Conservation (phyloP, 1,284 basidiomycete genomes). For the Pseudozyma flocculosa region DNA sequence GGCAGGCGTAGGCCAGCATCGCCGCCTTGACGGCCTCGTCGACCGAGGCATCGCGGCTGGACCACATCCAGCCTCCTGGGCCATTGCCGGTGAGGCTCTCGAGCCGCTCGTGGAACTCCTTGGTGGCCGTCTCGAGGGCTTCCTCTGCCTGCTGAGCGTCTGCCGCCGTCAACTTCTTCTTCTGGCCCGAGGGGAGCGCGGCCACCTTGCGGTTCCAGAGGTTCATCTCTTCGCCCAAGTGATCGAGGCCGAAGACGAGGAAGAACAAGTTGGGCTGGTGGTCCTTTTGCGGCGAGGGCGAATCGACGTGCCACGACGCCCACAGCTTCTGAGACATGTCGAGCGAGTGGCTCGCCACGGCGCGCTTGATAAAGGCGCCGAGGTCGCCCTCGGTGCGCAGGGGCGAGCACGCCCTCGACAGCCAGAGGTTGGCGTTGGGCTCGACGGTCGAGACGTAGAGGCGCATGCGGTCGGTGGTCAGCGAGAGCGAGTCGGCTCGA, state of each 20-base stretch:
- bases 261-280: conserved; percentile 39
- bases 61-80: conserved; percentile 28
- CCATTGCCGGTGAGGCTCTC: conserved; percentile 22
- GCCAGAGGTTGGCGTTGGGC: conserved; percentile 35
- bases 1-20: conserved; percentile 40
- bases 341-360: conserved; percentile 29
- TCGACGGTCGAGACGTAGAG: conserved; percentile 38
- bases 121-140: conserved; percentile 3
- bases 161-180: background rate
- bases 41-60: conserved; percentile 29
- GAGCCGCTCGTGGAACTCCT: conserved; percentile 18
- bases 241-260: conserved; percentile 36
- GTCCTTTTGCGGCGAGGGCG: conserved; percentile 17
- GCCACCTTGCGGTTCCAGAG: conserved; percentile 26
- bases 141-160: background rate
- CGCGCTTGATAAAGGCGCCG: conserved; percentile 32
- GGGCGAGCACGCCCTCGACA: conserved; percentile 33
- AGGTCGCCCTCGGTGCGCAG: conserved; percentile 32
- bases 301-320: conserved; percentile 38
- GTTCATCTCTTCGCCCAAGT: conserved; percentile 36
- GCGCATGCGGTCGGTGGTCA: conserved; percentile 35
- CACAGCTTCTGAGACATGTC: conserved; percentile 27
- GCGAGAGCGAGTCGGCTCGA: conserved; percentile 33
- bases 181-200: background rate
- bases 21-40: conserved; percentile 39